Conservation (phyloP, 2,329 filamentous ascomycete species). For the Colletotrichum sp. region DNA sequence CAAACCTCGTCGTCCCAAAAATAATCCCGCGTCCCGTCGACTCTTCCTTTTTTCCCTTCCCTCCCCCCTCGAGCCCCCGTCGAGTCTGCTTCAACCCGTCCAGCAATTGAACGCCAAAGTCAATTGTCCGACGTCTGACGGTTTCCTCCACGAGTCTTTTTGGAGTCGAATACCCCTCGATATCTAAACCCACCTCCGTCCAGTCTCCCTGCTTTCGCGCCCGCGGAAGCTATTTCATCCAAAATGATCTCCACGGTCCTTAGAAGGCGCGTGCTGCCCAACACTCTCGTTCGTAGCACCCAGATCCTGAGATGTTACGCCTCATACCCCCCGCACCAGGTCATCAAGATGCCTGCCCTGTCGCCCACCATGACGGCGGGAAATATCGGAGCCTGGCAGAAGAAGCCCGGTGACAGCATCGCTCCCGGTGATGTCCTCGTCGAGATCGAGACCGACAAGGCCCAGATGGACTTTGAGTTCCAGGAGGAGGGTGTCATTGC, state of each 20-base stretch:
- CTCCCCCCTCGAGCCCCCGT: slow-evolving; percentile 22
- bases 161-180: background rate
- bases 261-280: slow-evolving; percentile 65
- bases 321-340: slow-evolving; percentile 91
- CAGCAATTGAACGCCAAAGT: slow-evolving; percentile 10
- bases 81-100: slow-evolving; percentile 21
- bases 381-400: slow-evolving; percentile 98
- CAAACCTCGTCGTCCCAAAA: slow-evolving; percentile 28
- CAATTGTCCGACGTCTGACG: slow-evolving; percentile 19
- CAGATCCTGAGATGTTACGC: slow-evolving; percentile 70
- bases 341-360: slow-evolving; percentile 97
- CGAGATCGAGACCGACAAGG: slow-evolving; percentile 99
- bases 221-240: slow-evolving; percentile 23
- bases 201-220: slow-evolving; percentile 14
- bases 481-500: slow-evolving; percentile 97
- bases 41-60: background rate
- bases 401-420: slow-evolving; percentile 90
- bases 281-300: slow-evolving; percentile 55
- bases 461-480: slow-evolving; percentile 99
- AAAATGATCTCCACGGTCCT: slow-evolving; percentile 68
- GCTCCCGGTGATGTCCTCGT: slow-evolving; percentile 93
- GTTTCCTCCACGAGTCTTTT: background rate
- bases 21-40: slow-evolving; percentile 32
- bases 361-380: slow-evolving; percentile 97
- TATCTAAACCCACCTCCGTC: background rate